These are phyloP conservation scores for Silene vulgaris DNA, from an alignment of 179 eudicot genomes.

Conservation along the genomic window DNA sequence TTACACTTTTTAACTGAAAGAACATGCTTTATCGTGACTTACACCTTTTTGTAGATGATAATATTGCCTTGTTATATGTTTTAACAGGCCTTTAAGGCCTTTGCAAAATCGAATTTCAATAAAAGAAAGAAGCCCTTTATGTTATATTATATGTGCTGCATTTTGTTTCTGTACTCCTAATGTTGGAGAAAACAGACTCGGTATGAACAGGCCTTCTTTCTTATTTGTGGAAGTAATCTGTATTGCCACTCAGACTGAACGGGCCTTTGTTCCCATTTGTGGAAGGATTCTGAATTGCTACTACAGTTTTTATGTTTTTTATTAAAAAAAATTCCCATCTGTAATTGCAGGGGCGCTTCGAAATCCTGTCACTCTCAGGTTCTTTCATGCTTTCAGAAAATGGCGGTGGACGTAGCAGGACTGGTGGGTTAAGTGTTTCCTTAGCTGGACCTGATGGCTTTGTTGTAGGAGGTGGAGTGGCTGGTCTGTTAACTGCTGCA, in stretches of 20 bases:
- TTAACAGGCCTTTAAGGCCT: too few relatives aligned
- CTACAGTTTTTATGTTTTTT: background rate
- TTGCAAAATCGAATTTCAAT: too few relatives aligned
- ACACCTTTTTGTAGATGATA: too few relatives aligned
- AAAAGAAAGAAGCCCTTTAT: background rate
- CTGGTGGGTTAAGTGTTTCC: slow-evolving; percentile 72
- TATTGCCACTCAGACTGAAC: background rate
- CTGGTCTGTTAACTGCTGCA: slow-evolving; percentile 71
- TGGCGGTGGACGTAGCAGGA: slow-evolving; percentile 58
- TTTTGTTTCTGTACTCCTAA: background rate
- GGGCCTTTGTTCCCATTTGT: background rate
- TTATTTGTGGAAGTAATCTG: too few relatives aligned
- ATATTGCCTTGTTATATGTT: too few relatives aligned
- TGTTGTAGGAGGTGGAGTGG: slow-evolving; percentile 80
- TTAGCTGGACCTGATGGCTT: slow-evolving; percentile 84
- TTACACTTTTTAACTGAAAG: too few relatives aligned
- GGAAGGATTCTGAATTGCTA: too few relatives aligned
- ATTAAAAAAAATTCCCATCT: background rate
- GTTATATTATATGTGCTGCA: background rate
- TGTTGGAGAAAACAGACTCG: background rate
- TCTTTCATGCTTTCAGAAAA: slow-evolving; percentile 68
- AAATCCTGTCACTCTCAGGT: slow-evolving; percentile 74
- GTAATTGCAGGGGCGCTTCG: slow-evolving; percentile 68
- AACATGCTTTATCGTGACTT: too few relatives aligned
- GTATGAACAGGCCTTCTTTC: background rate